A percentile compares a stretch with the other conserved stretches of the same genome.
phyloP scores from a whole-genome alignment of 2,329 filamentous ascomycete species.

The Stemphylium vesicarium region DNA sequence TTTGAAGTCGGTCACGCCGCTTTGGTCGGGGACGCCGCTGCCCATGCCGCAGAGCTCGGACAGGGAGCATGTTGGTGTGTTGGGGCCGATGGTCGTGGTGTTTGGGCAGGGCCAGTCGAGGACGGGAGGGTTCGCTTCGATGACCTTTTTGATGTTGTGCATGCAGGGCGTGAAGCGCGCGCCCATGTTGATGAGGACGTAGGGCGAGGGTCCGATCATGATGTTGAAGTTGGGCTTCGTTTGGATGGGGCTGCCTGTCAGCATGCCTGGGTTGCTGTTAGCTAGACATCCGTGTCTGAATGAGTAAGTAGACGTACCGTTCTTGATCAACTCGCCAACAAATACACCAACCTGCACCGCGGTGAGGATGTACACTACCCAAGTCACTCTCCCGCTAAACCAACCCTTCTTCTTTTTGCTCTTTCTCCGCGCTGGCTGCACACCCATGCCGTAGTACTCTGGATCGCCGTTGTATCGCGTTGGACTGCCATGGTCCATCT shows the following conservation, averaged over 20 bases:
- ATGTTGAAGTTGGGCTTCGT: slow-evolving; percentile 89
- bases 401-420: slow-evolving; percentile 57
- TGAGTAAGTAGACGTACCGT: slow-evolving; percentile 62
- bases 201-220: slow-evolving; percentile 93
- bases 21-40: slow-evolving; percentile 72
- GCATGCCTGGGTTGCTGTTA: slow-evolving; percentile 59
- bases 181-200: slow-evolving; percentile 95
- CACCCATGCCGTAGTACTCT: slow-evolving; percentile 44
- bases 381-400: slow-evolving; percentile 69
- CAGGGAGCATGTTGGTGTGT: slow-evolving; percentile 69
- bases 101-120: slow-evolving; percentile 81
- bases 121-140: slow-evolving; percentile 57
- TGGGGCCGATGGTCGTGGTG: slow-evolving; percentile 63
- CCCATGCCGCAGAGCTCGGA: slow-evolving; percentile 83
- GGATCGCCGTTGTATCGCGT: slow-evolving; percentile 48
- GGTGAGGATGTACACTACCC: slow-evolving; percentile 82
- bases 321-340: slow-evolving; percentile 84
- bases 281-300: not conserved
- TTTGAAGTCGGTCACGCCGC: slow-evolving; percentile 56
- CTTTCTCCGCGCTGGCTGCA: slow-evolving; percentile 17
- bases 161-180: slow-evolving; percentile 93
- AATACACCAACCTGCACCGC: slow-evolving; percentile 82
- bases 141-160: slow-evolving; percentile 76
- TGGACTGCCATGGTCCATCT: slow-evolving; percentile 46
- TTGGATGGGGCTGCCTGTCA: slow-evolving; percentile 79